Evolutionary conservation across 1,284 basidiomycete species (phyloP), one percentile per base, ranked within the genome.

Genomic region (Naganishia albida): DNA sequence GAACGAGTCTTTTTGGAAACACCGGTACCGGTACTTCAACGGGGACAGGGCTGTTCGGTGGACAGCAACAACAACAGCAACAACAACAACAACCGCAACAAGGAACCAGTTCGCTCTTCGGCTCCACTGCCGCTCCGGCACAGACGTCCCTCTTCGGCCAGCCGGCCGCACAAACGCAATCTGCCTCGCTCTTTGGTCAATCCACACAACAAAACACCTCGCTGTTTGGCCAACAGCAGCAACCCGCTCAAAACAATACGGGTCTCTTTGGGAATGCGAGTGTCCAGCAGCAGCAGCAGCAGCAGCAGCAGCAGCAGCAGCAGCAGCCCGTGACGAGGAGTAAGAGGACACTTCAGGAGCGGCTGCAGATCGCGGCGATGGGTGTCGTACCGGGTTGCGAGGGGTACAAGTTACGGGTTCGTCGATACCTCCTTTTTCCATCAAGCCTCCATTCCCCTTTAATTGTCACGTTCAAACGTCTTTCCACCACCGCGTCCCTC

Each of bases 321-420:
- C 30, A 10, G 25, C 44, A 30, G 50, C 56, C 23, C 23, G 28
- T 38, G 34, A 38, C 51, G 34, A 28, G 51, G 43, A 62, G 57
- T 48, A 60, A 65, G 40, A 50, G 52, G 30, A 65, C 64, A 7
- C 51, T 65, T 15, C 64, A 65, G 52, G 64, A 65, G 50, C 50
- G 64, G 12, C 43, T 65, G 18, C 64, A 65, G 44, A 34, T 60
- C 13, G 56, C 59, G 7, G 64, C 64, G 10, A 51, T 44, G 30
- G 64, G 64, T 8, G 57, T 65, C 44, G 48, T 65, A 12, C 50
- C 59, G 28, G 43, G 50, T 26, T 23, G 51, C 25, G 56, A 65
- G 13, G 59, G 64, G 2, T 60, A 50, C 64, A 59, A 65, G 34
- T 40, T 65, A 20, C 34, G 64, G 8, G 63, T 65, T 7, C 30